Conservation (phyloP, 805 yeast genomes). For the Blastobotrys mokoenaii region DNA sequence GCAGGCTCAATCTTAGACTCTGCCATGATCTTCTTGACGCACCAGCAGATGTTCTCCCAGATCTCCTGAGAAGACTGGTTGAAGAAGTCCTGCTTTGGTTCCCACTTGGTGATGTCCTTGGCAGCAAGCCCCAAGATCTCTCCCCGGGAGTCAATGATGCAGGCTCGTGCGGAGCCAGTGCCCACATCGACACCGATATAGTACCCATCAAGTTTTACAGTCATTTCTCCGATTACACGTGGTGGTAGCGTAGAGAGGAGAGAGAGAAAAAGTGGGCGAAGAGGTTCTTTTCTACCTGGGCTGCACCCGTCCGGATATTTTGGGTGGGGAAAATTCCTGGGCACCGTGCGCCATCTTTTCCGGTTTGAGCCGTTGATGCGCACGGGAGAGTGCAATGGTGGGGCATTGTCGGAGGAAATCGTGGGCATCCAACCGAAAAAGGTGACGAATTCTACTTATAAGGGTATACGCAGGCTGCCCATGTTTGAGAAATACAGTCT, state of each 20-base stretch:
- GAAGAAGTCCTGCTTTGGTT: constrained; percentile 40
- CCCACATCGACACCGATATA: constrained; percentile 91
- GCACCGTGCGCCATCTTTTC: too few relatives aligned
- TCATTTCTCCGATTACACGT: neutral
- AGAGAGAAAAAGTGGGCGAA: neutral
- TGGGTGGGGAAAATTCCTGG: too few relatives aligned
- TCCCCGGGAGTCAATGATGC: constrained; percentile 77
- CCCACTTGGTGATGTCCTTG: constrained; percentile 60
- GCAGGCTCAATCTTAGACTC: constrained; percentile 67
- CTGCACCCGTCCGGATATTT: too few relatives aligned
- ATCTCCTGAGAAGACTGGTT: constrained; percentile 80
- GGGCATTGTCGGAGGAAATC: too few relatives aligned
- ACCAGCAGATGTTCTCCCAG: constrained; percentile 75
- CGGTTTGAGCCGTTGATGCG: too few relatives aligned
- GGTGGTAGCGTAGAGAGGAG: neutral
- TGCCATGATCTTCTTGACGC: constrained; percentile 65
- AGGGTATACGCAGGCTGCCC: too few relatives aligned
- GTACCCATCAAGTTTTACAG: constrained; percentile 14
- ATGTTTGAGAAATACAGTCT: too few relatives aligned
- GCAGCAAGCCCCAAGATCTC: constrained; percentile 66
- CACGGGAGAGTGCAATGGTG: too few relatives aligned
- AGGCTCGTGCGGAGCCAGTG: constrained; percentile 96
- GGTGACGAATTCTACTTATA: too few relatives aligned
- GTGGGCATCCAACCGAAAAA: too few relatives aligned
- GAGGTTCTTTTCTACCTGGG: too few relatives aligned